phyloP scores from a whole-genome alignment of 208 protist species.

The Crithidia bombi region DNA sequence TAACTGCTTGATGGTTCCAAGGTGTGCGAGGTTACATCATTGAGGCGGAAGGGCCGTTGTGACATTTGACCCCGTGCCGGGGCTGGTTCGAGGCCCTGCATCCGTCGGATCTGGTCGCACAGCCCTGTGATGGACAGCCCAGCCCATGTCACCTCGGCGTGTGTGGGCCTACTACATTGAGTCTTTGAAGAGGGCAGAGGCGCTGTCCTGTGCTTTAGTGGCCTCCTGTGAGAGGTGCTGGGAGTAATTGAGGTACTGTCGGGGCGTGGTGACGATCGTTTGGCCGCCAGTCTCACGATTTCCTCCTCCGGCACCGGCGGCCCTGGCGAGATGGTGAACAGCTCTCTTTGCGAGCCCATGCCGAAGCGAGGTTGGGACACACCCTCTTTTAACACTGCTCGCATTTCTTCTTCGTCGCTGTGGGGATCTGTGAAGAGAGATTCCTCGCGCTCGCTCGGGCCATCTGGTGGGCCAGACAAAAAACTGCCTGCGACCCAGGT shows the following conservation, averaged over 20 bases:
- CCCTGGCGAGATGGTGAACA: constrained; percentile 7
- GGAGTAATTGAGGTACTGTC: constrained; percentile 19
- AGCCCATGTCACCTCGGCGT: not conserved
- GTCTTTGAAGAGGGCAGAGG: constrained; percentile 7
- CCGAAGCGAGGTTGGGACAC: not conserved
- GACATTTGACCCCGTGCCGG: not conserved
- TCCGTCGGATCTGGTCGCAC: not conserved
- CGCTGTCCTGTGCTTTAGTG: constrained; percentile 17
- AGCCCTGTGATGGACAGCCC: not conserved
- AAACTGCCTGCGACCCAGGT: too few relatives aligned
- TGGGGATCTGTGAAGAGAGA: too few relatives aligned
- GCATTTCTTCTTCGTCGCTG: not conserved
- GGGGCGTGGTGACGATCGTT: constrained; percentile 3
- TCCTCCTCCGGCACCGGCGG: not conserved
- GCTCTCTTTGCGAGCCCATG: constrained; percentile 18
- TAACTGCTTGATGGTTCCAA: not conserved
- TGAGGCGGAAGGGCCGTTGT: not conserved
- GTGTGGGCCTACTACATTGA: constrained; percentile 1
- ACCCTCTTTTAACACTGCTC: constrained; percentile 5
- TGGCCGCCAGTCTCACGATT: constrained; percentile 19
- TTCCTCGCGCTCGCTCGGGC: too few relatives aligned
- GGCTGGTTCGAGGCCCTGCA: not conserved
- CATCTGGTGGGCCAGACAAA: too few relatives aligned
- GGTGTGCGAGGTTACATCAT: not conserved
- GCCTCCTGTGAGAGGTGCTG: constrained; percentile 19